Base-by-base conservation (phyloP, 306 rosid species). In the Gillenia trifoliata region DNA sequence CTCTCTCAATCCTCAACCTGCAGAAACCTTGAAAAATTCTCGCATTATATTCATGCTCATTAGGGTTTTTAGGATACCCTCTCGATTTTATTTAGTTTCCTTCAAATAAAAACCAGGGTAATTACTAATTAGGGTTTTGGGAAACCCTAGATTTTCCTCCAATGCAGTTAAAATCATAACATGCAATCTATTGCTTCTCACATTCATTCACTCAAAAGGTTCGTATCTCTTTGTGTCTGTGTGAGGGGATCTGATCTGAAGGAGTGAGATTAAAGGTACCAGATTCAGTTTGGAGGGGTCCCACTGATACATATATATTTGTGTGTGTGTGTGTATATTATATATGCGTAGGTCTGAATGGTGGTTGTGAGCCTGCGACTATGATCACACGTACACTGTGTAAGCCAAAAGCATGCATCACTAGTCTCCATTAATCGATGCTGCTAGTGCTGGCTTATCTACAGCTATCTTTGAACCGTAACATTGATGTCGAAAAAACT, bases 11-110 rank as follows among this genome's bases (percentile, higher is more conserved):
- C 26, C 41, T 36, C 59, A 57, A 57, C 30, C 63, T 57, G 68
- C 30, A 59, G 17, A 29, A 40, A 38, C 55, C 76, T 41, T 72
- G 68, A 72, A 59, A n/a, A n/a, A n/a, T n/a, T n/a, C n/a, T n/a
- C n/a, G n/a, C n/a, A n/a, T n/a, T n/a, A n/a, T n/a, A n/a, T n/a
- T n/a, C n/a, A 57, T 19, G 26, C 52, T 22, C 45, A 54, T 54
- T 54, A 19, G 59, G 4, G 59, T 54, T 54, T 20, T 49, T 49
- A 20, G 20, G 22, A 19, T 50, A 50, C 22, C 56, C 9, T 38
- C 41, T 38, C 41, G 41, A 38, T 38, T 50, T 50, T 2, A 19
- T 50, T 50, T 2, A 50, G 22, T 50, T 50, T 50, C 56, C 41
- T 38, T 38, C 41, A 5, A 8, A 38, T 38, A 38, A 38, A 38